Percentiles rank a stretch among this genome's conserved stretches.
Conservation (phyloP, 108 stramenopile genomes). For the Stephanodiscus minutulus region DNA sequence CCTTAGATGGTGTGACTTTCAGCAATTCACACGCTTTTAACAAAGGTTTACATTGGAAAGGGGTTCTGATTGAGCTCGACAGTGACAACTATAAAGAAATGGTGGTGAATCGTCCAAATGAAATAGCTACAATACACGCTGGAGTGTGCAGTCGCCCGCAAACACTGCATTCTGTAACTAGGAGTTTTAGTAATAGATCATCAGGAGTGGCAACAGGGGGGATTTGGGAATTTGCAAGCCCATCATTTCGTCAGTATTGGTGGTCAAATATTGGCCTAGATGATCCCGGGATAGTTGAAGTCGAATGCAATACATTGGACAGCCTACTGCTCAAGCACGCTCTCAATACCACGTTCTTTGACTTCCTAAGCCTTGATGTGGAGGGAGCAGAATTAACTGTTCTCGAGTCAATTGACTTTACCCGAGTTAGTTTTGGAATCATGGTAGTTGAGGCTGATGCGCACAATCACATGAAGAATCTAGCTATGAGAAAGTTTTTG, state of each 20-base stretch:
- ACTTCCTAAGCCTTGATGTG: constrained; percentile 18
- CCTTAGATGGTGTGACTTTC: constrained; percentile 35
- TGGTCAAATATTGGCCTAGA: no score
- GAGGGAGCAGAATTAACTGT: constrained; percentile 18
- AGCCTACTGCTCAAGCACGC: no score
- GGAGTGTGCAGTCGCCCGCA: constrained; percentile 13
- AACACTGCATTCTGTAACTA: neutral
- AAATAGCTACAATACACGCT: constrained; percentile 14
- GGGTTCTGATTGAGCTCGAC: constrained; percentile 25
- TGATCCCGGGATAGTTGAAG: neutral
- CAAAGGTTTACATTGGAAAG: constrained; percentile 39
- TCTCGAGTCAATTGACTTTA: constrained; percentile 14
- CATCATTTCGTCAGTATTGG: neutral
- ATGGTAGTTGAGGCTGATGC: constrained; percentile 12
- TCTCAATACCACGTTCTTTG: constrained; percentile 5
- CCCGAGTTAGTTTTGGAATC: constrained; percentile 10
- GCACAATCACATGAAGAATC: no score
- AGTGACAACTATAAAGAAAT: constrained; percentile 8
- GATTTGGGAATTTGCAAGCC: neutral
- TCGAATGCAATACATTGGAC: constrained; percentile 5
- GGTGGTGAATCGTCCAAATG: constrained; percentile 28
- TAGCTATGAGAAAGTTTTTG: no score
- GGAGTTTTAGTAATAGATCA: no score
- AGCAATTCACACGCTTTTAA: constrained; percentile 44
- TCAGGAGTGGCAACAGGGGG: neutral